Evolutionary conservation across 2,329 filamentous ascomycete genomes (phyloP), one percentile per base, ranked within the genome.

Genomic region (Gremmenia infestans): DNA sequence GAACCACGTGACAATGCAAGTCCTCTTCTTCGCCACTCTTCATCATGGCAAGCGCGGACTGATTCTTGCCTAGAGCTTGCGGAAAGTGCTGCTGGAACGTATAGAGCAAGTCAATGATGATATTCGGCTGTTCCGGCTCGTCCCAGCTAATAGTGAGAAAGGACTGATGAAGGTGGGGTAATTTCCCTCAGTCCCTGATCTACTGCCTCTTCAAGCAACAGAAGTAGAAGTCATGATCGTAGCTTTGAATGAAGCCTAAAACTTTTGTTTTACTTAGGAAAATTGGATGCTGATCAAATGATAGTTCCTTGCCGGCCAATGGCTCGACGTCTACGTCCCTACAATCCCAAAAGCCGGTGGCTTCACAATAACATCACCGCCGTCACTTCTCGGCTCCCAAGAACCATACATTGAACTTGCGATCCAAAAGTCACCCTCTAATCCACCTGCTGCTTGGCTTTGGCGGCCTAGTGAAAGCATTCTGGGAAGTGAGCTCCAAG

Each of bases 351-450:
- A 87, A 68, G 85, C 89, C 3, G 91, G 91, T 36, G 91, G 91
- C 56, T 96, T 96, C 76, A 96, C 91, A 43, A 88, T 96, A 61
- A 93, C 90, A 6, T 94, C 89, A 1, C 75, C 87, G 0, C 90
- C 90, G 0, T 79, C 78, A 43, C 73, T 78, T 9, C 43, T 56
- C 17, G 35, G 25, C 11, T 39, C 53, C 58, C 71, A 22, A 58
- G 69, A 36, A 19, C 58, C 48, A 50, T 89, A 86, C 70, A 72
- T 95, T 48, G 91, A 96, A 70, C 80, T 96, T 5, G 91, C 91
- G 0, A 80, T 96, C 22, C 89, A 94, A 66, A 75, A 79, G 32
- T 87, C 88, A 1, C 82, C 85, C 0, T 73, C 75, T 1, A 95
- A 91, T 64, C 86, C 87, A 0, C 78, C 88, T 0, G 89, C 89